phyloP scores from a whole-genome alignment of 176 grass and related monocot genomes.

The Phyllostachys edulis region DNA sequence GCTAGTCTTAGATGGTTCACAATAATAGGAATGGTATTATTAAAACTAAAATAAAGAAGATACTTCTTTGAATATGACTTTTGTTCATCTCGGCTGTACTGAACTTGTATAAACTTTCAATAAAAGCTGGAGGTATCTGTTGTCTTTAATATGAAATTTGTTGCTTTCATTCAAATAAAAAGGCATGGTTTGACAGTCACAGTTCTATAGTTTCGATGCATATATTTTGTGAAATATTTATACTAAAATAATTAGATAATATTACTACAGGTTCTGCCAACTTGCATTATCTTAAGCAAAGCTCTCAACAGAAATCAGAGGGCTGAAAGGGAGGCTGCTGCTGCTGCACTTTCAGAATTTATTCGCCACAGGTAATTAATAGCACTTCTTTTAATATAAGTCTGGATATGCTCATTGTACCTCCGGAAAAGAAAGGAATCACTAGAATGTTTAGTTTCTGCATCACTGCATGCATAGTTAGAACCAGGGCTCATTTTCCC shows the following conservation, averaged over 20 bases:
- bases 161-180: constrained; percentile 5
- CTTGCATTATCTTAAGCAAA: constrained; percentile 80
- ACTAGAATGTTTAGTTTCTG: constrained; percentile 11
- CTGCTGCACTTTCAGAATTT: constrained; percentile 89
- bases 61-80: constrained; percentile 2
- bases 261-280: constrained; percentile 70
- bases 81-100: not conserved
- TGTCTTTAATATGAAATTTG: not conserved
- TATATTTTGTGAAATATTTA: constrained; percentile 8
- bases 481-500: not conserved
- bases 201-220: constrained; percentile 27
- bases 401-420: constrained; percentile 3
- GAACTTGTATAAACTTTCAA: constrained; percentile 10
- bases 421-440: constrained; percentile 4
- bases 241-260: constrained; percentile 28
- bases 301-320: constrained; percentile 79
- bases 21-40: constrained; percentile 4
- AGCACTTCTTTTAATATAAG: not conserved
- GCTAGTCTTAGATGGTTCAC: not conserved
- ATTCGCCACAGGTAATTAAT: constrained; percentile 74
- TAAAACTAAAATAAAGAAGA: constrained; percentile 17
- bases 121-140: not conserved
- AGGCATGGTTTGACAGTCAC: not conserved
- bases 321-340: constrained; percentile 91
- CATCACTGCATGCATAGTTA: constrained; percentile 25